Evolutionary conservation across 1,284 basidiomycete species (phyloP).

Genomic region (Pseudomicrostroma phylloplanum): DNA sequence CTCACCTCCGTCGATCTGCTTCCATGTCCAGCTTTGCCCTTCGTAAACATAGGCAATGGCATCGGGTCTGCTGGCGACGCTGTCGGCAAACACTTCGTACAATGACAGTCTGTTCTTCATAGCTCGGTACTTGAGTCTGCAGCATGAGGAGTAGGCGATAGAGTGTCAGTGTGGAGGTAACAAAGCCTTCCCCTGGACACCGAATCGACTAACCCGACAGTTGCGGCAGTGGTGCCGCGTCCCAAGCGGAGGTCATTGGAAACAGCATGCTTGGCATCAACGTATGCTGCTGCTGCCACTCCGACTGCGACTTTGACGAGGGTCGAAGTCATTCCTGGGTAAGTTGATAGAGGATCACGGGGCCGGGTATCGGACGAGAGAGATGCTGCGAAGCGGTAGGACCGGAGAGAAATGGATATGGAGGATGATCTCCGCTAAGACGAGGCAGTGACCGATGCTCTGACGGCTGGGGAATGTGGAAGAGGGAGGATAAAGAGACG

Average conservation of each 20-base stretch:
- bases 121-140: constrained; percentile 22
- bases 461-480: too few relatives aligned
- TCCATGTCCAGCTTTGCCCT: constrained; percentile 36
- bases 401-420: too few relatives aligned
- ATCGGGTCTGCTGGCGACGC: constrained; percentile 26
- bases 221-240: constrained; percentile 4
- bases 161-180: too few relatives aligned
- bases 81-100: constrained; percentile 32
- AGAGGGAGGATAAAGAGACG: too few relatives aligned
- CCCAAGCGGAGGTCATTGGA: constrained; percentile 26
- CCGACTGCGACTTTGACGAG: constrained; percentile 31
- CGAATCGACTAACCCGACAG: neutral
- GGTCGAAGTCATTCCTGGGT: constrained; percentile 8
- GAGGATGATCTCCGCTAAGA: too few relatives aligned
- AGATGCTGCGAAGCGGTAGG: too few relatives aligned
- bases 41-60: constrained; percentile 37
- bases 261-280: constrained; percentile 42
- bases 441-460: too few relatives aligned
- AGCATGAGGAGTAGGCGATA: neutral
- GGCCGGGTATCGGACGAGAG: too few relatives aligned
- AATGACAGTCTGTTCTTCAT: constrained; percentile 32
- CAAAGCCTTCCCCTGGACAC: too few relatives aligned
- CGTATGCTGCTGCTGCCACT: constrained; percentile 36
- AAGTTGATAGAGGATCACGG: too few relatives aligned
- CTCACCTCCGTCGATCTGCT: constrained; percentile 26